These are phyloP conservation scores for Xerocomus spinulosus DNA, from an alignment of 768 basidiomycete species.

Conservation along the genomic window DNA sequence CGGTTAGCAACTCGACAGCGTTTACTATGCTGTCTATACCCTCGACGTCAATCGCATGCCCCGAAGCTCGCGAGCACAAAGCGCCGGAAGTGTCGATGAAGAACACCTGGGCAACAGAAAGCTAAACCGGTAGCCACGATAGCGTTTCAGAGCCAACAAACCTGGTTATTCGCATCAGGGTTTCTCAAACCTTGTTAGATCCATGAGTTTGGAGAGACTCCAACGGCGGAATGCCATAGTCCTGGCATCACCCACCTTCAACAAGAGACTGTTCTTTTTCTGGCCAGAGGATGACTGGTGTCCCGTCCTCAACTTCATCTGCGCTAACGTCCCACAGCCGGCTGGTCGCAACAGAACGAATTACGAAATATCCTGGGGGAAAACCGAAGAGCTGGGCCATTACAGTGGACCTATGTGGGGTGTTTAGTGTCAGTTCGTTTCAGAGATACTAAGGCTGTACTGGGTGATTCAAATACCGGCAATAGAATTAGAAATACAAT, in stretches of 20 bases:
- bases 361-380: constrained; percentile 39
- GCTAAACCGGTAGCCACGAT: neutral
- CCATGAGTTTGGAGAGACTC: constrained; percentile 11
- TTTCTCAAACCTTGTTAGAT: constrained; percentile 52
- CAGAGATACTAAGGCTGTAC: too few species aligned
- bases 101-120: constrained; percentile 54
- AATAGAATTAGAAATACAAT: too few species aligned
- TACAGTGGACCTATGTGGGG: too few species aligned
- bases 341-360: constrained; percentile 34
- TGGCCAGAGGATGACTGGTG: constrained; percentile 57
- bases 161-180: constrained; percentile 74
- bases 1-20: constrained; percentile 2
- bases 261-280: constrained; percentile 75
- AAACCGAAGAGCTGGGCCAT: constrained; percentile 31
- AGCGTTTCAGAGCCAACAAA: constrained; percentile 18
- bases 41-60: constrained; percentile 80
- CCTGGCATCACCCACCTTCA: constrained; percentile 50
- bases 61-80: constrained; percentile 71
- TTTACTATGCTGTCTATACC: constrained; percentile 35
- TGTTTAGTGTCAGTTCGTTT: too few species aligned
- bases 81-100: constrained; percentile 77
- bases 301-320: constrained; percentile 35
- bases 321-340: constrained; percentile 35
- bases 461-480: too few species aligned
- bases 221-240: neutral